Evolutionary conservation across 768 basidiomycete genomes (phyloP).

Genomic region (Panaeolus papilionaceus): DNA sequence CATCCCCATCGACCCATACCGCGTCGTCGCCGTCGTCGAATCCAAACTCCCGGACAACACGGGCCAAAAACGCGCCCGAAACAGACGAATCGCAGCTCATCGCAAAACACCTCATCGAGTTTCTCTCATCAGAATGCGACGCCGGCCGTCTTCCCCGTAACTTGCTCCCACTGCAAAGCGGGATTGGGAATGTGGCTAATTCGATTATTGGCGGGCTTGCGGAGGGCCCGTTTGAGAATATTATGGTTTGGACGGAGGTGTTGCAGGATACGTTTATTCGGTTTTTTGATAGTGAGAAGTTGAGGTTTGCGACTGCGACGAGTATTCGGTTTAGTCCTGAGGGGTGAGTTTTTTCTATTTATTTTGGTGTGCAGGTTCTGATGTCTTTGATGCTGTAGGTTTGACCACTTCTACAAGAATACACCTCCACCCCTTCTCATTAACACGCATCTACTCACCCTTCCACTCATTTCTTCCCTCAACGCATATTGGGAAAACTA

Average conservation of each 20-base stretch:
- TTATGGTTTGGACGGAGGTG: slow-evolving; percentile 58
- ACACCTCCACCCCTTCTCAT: slow-evolving; percentile 19
- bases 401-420: slow-evolving; percentile 55
- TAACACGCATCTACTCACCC: not conserved
- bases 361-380: not conserved
- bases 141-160: slow-evolving; percentile 48
- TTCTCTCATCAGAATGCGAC: slow-evolving; percentile 47
- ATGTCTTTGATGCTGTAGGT: slow-evolving; percentile 29
- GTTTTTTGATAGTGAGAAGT: slow-evolving; percentile 54
- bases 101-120: slow-evolving; percentile 50
- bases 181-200: slow-evolving; percentile 56
- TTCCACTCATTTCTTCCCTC: not conserved
- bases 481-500: slow-evolving; percentile 49
- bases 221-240: slow-evolving; percentile 53
- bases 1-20: slow-evolving; percentile 54
- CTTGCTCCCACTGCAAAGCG: slow-evolving; percentile 52
- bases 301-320: slow-evolving; percentile 54
- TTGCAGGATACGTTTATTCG: slow-evolving; percentile 52
- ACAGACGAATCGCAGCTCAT: slow-evolving; percentile 49
- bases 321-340: slow-evolving; percentile 53
- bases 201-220: slow-evolving; percentile 56
- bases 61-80: slow-evolving; percentile 49
- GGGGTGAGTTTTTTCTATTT: slow-evolving; percentile 31
- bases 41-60: slow-evolving; percentile 50
- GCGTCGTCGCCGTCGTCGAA: slow-evolving; percentile 52